Base-by-base conservation (phyloP, 768 basidiomycete species). In the Suillus subalutaceus region DNA sequence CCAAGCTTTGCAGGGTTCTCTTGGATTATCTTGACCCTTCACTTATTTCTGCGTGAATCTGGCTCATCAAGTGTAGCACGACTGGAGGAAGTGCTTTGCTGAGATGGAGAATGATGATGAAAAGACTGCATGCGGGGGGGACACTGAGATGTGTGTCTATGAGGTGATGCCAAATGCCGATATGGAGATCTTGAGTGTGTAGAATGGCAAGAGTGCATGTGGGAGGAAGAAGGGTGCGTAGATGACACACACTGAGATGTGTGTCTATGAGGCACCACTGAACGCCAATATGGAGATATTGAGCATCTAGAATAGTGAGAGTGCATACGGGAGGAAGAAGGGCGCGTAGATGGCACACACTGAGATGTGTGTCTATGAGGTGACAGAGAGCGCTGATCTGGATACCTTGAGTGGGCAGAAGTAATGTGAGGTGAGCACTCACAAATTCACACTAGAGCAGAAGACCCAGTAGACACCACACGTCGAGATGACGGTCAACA, bases 381-480 rank as follows among this genome's bases (percentile, higher is more conserved):
- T 10, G n/a, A 48, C 46, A 48, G 20, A 4, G n/a, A 48, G 20
- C 2, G 10, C n/a, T 23, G n/a, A 20, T 48, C 46, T 48, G 46
- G 46, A 48, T 48, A 48, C 46, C 20, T n/a, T 48, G 46, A 48
- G 46, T 48, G 46, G n/a, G 10, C 20, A 48, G 46, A 23, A 48
- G 46, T 48, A 48, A 48, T 48, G n/a, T 48, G 46, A 48, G 46
- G 46, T 48, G n/a, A 48, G 46, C 46, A 48, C n/a, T 23, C 46
- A 48, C 46, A 13, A 48, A n/a, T n/a, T 48, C 4, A 10, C 12
- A 3, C 46, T 23, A 48, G 46, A 48, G 46, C n/a, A 48, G n/a
- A 48, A 12, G n/a, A n/a, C 46, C 46, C 46, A 48, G 46, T 48
- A 48, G 46, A 48, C 46, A 48, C 46, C 46, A 23, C n/a, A 48